phyloP scores from a whole-genome alignment of 805 yeast species.

The Isabelozyma gotoi region DNA sequence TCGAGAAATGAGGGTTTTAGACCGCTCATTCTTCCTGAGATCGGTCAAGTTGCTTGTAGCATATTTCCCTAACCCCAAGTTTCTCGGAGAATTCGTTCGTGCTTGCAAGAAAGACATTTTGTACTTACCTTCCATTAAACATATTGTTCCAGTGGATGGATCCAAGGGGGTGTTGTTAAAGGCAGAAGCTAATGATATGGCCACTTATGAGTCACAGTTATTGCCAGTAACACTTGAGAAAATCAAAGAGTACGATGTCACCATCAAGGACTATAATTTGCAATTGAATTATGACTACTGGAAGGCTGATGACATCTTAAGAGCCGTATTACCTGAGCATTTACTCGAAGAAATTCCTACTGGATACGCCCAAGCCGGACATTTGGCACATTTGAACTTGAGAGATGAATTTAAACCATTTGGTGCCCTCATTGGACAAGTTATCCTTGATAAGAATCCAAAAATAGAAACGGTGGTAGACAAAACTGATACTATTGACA shows the following conservation, averaged over 20 bases:
- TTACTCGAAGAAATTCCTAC: constrained; percentile 75
- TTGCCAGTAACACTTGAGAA: constrained; percentile 19
- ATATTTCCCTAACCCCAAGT: constrained; percentile 63
- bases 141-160: constrained; percentile 48
- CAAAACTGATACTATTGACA: constrained; percentile 82
- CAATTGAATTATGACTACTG: constrained; percentile 72
- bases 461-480: constrained; percentile 86
- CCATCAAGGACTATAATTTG: constrained; percentile 53
- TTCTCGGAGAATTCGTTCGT: constrained; percentile 62
- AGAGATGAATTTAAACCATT: constrained; percentile 83
- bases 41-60: constrained; percentile 67
- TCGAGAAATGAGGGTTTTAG: constrained; percentile 62
- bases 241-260: constrained; percentile 47
- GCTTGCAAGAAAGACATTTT: constrained; percentile 59
- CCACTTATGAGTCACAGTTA: constrained; percentile 37
- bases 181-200: constrained; percentile 42
- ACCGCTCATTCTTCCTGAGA: constrained; percentile 60
- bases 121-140: constrained; percentile 67
- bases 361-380: constrained; percentile 92
- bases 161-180: constrained; percentile 60
- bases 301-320: constrained; percentile 85
- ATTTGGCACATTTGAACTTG: constrained; percentile 88
- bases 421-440: constrained; percentile 81
- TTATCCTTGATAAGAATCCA: constrained; percentile 83
- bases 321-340: constrained; percentile 72